Conservation (phyloP, 148 eudicot genomes). For the Rhododendron kiyosumense region DNA sequence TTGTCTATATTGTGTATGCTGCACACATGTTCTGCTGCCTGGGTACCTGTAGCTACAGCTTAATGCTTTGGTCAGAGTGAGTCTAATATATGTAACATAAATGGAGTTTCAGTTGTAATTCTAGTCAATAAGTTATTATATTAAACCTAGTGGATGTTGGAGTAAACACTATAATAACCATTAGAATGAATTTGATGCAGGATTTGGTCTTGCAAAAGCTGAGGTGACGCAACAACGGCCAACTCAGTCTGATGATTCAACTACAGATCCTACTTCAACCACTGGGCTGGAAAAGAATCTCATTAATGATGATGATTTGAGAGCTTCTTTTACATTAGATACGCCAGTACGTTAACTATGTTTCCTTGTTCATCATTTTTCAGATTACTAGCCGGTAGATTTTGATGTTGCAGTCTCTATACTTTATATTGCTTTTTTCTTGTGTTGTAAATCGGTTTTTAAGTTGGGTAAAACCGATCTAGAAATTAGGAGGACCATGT, state of each 20-base stretch:
- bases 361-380: background rate
- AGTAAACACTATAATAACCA: background rate
- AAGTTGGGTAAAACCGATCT: background rate
- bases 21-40: background rate
- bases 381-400: background rate
- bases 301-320: slow-evolving; percentile 66
- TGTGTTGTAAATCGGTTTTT: background rate
- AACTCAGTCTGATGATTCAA: slow-evolving; percentile 48
- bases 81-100: background rate
- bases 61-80: background rate
- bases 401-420: background rate
- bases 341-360: slow-evolving; percentile 42
- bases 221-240: slow-evolving; percentile 72
- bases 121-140: background rate
- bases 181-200: slow-evolving; percentile 26
- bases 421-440: background rate
- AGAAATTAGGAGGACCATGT: background rate
- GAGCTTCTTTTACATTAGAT: slow-evolving; percentile 61
- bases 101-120: background rate
- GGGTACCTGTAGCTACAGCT: background rate
- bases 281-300: slow-evolving; percentile 57
- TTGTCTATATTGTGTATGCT: background rate
- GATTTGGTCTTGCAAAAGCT: slow-evolving; percentile 43
- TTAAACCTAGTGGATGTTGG: background rate
- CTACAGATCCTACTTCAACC: slow-evolving; percentile 43